These are phyloP conservation scores for Cyberlindnera misumaiensis DNA, from an alignment of 805 yeast genomes.

Conservation along the genomic window DNA sequence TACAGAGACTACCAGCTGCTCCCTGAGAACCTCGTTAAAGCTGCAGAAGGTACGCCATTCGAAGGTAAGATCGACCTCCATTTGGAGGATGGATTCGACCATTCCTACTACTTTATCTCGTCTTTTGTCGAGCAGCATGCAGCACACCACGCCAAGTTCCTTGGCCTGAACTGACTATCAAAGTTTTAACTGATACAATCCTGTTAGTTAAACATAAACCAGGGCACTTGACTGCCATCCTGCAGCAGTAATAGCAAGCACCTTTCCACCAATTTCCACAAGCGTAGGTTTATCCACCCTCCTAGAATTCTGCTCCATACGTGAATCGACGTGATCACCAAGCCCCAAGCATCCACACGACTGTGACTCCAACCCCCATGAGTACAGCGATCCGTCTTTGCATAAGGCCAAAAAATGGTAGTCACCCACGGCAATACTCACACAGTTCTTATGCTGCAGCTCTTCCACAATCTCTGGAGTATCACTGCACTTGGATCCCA, in stretches of 20 bases:
- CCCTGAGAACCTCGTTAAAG: conserved; percentile 63
- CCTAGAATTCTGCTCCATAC: conserved; percentile 9
- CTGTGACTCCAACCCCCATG: conserved; percentile 65
- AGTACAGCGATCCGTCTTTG: conserved; percentile 44
- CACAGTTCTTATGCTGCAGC: conserved; percentile 40
- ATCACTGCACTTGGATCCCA: conserved; percentile 16
- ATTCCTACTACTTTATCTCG: conserved; percentile 80
- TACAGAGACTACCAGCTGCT: conserved; percentile 53
- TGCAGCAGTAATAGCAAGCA: conserved; percentile 60
- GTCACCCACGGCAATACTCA: conserved; percentile 63
- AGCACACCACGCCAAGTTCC: conserved; percentile 71
- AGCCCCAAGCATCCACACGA: conserved; percentile 68
- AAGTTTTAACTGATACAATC: conserved; percentile 3
- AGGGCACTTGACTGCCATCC: conserved; percentile 81
- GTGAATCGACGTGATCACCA: conserved; percentile 31
- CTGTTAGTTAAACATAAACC: background rate
- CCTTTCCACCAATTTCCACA: conserved; percentile 27
- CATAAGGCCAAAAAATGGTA: conserved; percentile 63
- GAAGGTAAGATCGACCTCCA: conserved; percentile 53
- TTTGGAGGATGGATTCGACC: conserved; percentile 81
- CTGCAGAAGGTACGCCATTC: conserved; percentile 49
- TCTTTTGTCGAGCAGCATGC: conserved; percentile 80
- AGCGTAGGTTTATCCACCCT: conserved; percentile 38
- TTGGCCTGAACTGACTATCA: conserved; percentile 27
- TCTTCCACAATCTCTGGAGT: conserved; percentile 33